Base-by-base conservation (phyloP, 805 yeast species). In the Wickerhamomyces pijperi region DNA sequence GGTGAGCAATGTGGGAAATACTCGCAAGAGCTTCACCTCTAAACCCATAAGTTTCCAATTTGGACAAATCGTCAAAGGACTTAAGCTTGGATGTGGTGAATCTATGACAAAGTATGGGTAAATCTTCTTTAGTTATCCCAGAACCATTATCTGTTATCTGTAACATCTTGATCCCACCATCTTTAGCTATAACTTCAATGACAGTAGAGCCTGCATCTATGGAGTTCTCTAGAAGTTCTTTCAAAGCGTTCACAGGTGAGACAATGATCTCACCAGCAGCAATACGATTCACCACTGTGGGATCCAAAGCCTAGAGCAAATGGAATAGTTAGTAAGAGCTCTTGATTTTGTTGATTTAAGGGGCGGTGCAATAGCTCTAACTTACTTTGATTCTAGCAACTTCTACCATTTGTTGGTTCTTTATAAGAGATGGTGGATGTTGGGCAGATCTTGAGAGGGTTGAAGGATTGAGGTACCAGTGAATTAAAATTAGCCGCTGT, bases 261-360 rank as follows among this genome's bases (percentile, higher is more conserved):
- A 88, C 72, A 41, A 92, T 84, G 60, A 92, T 85, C 61, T 92
- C 97, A 1, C 98, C 98, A 1, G 98, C 98, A 0, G 98, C 98
- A 20, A 92, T 92, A 44, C 80, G 74, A 56, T 87, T 88, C 36
- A 92, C 83, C 17, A 88, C 97, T 3, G 74, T 56, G 14, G 63
- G 63, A 35, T 81, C 92, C 19, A 90, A 68, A 15, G 73, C 62
- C 60, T 64, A 14, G 3, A 19, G n/a, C 9, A 5, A 21, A 23
- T 15, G 25, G 25, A 7, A 21, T 21, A 21, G 25, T 21, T 21
- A 21, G 25, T 7, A 21, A 21, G n/a, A n/a, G n/a, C n/a, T n/a
- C n/a, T n/a, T n/a, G n/a, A n/a, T n/a, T n/a, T n/a, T n/a, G n/a
- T n/a, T n/a, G n/a, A n/a, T n/a, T n/a, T n/a, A n/a, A n/a, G n/a